phyloP scores from a whole-genome alignment of 2,329 filamentous ascomycete species.

The Pleochaeta shiraiana region DNA sequence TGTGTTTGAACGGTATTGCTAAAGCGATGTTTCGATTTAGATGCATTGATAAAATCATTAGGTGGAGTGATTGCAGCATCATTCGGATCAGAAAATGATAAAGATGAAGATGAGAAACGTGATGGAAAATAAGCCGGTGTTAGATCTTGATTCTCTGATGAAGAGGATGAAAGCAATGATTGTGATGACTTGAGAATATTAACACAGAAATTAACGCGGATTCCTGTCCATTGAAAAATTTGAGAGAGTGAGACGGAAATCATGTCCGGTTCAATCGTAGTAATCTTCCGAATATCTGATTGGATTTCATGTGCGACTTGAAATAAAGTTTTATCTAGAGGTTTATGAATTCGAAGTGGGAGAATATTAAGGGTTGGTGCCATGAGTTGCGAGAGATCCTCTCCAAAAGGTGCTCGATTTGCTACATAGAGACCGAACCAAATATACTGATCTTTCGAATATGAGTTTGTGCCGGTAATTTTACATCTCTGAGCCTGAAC shows the following conservation, averaged over 20 bases:
- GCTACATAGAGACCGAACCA: slow-evolving; percentile 76
- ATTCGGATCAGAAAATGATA: background rate
- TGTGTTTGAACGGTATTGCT: background rate
- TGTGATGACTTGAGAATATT: slow-evolving; percentile 43
- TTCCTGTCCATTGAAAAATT: slow-evolving; percentile 52
- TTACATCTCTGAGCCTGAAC: slow-evolving; percentile 8
- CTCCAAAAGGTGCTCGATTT: slow-evolving; percentile 38
- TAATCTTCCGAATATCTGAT: slow-evolving; percentile 40
- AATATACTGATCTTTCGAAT: slow-evolving; percentile 31
- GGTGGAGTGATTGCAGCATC: background rate
- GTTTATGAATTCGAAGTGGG: slow-evolving; percentile 36
- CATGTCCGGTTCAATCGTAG: slow-evolving; percentile 26
- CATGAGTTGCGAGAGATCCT: slow-evolving; percentile 25
- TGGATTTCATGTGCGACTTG: slow-evolving; percentile 41
- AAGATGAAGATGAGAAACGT: background rate
- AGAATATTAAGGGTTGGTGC: slow-evolving; percentile 64
- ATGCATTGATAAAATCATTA: slow-evolving; percentile 1
- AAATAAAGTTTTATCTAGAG: slow-evolving; percentile 20
- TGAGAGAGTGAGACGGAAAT: slow-evolving; percentile 43
- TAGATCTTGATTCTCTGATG: background rate
- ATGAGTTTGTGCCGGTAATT: background rate
- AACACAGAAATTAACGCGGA: slow-evolving; percentile 49
- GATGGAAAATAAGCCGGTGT: background rate
- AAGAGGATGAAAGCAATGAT: too few relatives aligned
- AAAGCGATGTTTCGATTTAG: slow-evolving; percentile 7